Evolutionary conservation across 208 protist species (phyloP).

Genomic region (Trypanosoma cruzi): DNA sequence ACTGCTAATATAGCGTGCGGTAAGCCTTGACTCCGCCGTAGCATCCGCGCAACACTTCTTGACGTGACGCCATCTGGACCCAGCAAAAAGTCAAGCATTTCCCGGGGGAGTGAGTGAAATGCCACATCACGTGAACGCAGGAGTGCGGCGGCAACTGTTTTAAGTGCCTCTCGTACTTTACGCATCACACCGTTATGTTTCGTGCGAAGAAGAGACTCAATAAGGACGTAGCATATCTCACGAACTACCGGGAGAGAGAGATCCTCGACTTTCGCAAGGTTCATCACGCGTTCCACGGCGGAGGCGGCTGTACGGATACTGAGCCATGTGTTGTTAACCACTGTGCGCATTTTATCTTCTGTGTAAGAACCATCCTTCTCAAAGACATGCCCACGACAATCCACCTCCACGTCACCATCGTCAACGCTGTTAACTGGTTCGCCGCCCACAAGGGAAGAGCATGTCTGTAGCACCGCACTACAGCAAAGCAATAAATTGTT

Average conservation of each 20-base stretch:
- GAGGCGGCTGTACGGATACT: constrained; percentile 66
- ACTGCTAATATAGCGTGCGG: constrained; percentile 83
- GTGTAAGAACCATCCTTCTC: constrained; percentile 39
- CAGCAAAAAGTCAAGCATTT: constrained; percentile 73
- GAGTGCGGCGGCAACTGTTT: constrained; percentile 44
- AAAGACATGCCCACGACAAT: constrained; percentile 91
- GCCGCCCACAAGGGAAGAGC: constrained; percentile 31
- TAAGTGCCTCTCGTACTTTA: constrained; percentile 66
- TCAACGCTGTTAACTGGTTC: constrained; percentile 1
- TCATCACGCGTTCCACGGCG: constrained; percentile 44
- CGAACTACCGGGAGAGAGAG: constrained; percentile 47
- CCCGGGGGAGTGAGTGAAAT: constrained; percentile 58
- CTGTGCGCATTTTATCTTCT: constrained; percentile 65
- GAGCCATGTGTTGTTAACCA: constrained; percentile 93
- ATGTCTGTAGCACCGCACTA: constrained; percentile 44
- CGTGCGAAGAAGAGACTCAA: constrained; percentile 76
- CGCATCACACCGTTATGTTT: constrained; percentile 94
- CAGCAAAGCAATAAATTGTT: constrained; percentile 51
- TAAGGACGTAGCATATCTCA: constrained; percentile 50
- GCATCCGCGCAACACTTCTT: constrained; percentile 66
- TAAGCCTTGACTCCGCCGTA: constrained; percentile 90
- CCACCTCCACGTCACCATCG: constrained; percentile 50
- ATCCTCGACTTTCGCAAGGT: constrained; percentile 35
- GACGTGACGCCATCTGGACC: constrained; percentile 82
- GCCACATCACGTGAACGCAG: constrained; percentile 56